A percentile compares a stretch with the other conserved stretches of the same genome.
Evolutionary conservation across 148 eudicot species (phyloP).

Genomic region (Euryodendron excelsum): DNA sequence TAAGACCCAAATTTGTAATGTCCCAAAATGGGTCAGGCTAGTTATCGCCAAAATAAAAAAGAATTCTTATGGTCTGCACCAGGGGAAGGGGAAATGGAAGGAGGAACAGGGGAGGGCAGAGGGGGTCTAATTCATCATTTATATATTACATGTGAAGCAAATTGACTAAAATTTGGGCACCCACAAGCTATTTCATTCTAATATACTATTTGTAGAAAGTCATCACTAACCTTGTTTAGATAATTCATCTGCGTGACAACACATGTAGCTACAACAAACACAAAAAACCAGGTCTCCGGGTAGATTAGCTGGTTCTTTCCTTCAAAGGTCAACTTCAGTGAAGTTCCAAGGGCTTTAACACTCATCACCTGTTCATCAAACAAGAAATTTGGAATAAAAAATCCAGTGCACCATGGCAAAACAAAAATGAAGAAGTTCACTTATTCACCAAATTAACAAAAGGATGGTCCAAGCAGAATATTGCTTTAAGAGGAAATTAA

Average conservation of each 20-base stretch:
- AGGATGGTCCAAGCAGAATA: neutral
- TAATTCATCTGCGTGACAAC: slow-evolving; percentile 67
- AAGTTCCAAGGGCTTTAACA: slow-evolving; percentile 71
- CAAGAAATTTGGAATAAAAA: neutral
- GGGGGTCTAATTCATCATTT: neutral
- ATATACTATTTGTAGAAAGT: neutral
- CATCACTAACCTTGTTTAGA: slow-evolving; percentile 59
- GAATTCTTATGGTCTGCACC: too few relatives aligned
- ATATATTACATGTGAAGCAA: neutral
- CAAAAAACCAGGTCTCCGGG: slow-evolving; percentile 68
- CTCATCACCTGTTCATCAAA: slow-evolving; percentile 60
- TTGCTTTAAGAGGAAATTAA: neutral
- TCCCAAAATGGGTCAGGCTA: too few relatives aligned
- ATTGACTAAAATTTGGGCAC: neutral
- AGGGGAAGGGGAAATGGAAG: neutral
- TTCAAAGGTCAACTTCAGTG: slow-evolving; percentile 60
- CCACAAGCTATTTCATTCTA: neutral
- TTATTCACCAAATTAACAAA: neutral
- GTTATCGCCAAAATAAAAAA: too few relatives aligned
- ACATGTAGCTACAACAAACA: slow-evolving; percentile 49
- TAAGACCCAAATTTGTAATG: too few relatives aligned
- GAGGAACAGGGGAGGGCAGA: neutral
- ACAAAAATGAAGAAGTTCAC: neutral
- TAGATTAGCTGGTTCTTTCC: slow-evolving; percentile 64
- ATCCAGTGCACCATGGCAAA: neutral